Conservation (phyloP, 2,329 filamentous ascomycete species). For the Graphilbum fragrans region DNA sequence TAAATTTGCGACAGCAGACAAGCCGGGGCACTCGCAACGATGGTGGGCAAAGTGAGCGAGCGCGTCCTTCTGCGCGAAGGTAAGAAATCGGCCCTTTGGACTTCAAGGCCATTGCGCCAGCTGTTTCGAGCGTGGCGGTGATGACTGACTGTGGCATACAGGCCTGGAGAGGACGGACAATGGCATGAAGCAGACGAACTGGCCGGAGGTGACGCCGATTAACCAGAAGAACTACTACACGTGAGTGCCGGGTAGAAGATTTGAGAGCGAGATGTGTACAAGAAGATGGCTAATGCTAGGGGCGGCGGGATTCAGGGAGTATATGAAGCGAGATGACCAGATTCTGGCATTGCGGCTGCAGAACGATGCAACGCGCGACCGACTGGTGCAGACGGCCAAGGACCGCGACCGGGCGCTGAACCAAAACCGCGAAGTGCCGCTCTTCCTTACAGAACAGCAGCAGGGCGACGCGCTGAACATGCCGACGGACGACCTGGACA, state of each 20-base stretch:
- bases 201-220: slow-evolving; percentile 86
- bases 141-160: slow-evolving; percentile 22
- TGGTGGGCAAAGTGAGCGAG: slow-evolving; percentile 56
- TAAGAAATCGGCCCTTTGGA: slow-evolving; percentile 18
- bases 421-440: slow-evolving; percentile 37
- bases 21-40: slow-evolving; percentile 16
- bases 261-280: not conserved
- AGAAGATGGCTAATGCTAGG: slow-evolving; percentile 23
- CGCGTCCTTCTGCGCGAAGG: slow-evolving; percentile 51
- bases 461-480: slow-evolving; percentile 39
- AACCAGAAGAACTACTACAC: slow-evolving; percentile 99
- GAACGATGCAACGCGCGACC: slow-evolving; percentile 73
- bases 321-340: slow-evolving; percentile 96
- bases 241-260: slow-evolving; percentile 34
- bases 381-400: slow-evolving; percentile 73
- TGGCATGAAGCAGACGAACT: slow-evolving; percentile 89
- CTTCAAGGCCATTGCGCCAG: too few relatives aligned
- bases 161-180: slow-evolving; percentile 95
- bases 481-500: slow-evolving; percentile 50
- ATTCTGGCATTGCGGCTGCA: slow-evolving; percentile 80
- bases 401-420: slow-evolving; percentile 79
- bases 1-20: not conserved
- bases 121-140: not conserved
- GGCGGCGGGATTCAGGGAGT: slow-evolving; percentile 59
- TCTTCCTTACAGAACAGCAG: slow-evolving; percentile 48